These are phyloP conservation scores for Aspergillus neoniger DNA, from an alignment of 2,329 filamentous ascomycete species.

Conservation along the genomic window DNA sequence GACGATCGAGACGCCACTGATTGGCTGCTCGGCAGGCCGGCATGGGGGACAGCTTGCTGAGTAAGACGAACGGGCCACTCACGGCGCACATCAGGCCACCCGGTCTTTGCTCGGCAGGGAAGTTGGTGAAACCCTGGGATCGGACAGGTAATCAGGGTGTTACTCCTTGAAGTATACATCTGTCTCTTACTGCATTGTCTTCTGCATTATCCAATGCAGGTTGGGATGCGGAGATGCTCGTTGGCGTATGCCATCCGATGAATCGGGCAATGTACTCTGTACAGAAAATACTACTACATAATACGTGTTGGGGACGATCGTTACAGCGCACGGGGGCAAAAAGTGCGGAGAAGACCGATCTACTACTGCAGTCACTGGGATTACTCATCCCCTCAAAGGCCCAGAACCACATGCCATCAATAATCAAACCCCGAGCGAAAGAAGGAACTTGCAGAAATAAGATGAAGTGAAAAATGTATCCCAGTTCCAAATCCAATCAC, in stretches of 20 bases:
- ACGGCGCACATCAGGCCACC: background rate
- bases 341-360: background rate
- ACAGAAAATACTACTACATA: too few species aligned
- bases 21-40: slow-evolving; percentile 19
- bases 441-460: background rate
- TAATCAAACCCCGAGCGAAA: background rate
- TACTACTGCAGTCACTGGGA: background rate
- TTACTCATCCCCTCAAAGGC: background rate
- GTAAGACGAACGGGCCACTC: background rate
- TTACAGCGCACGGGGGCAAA: too few species aligned
- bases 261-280: too few species aligned
- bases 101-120: background rate
- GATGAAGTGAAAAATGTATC: background rate
- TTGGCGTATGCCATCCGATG: too few species aligned
- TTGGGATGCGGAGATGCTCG: too few species aligned
- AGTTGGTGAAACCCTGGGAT: too few species aligned
- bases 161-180: too few species aligned
- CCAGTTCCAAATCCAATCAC: background rate
- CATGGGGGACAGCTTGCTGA: background rate
- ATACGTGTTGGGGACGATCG: too few species aligned
- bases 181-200: too few species aligned
- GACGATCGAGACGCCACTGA: slow-evolving; percentile 18
- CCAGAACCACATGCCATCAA: background rate
- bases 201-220: too few species aligned
- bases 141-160: too few species aligned